Evolutionary conservation across 495 filamentous ascomycete species (phyloP), one percentile per base, ranked within the genome.

Genomic region (Elasticomyces elasticus): DNA sequence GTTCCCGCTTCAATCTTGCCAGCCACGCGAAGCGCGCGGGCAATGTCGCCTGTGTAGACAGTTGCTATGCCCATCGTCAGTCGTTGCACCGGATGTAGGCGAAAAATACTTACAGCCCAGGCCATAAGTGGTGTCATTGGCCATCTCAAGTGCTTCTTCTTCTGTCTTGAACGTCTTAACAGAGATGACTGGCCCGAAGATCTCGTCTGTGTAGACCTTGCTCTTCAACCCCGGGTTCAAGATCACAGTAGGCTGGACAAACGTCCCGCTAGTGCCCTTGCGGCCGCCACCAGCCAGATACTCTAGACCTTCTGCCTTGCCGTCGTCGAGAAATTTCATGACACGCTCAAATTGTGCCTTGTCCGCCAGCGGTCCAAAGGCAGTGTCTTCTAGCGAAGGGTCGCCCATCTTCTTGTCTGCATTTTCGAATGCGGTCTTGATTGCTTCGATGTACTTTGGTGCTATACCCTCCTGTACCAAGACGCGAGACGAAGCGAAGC

Each of bases 161-260:
- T 79, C 76, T 5, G 71, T 74, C 55, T 79, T 73, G 65, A 80
- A 80, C 6, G 67, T 67, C 52, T 65, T 69, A 15, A 80, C 49
- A 0, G 69, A 68, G 7, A 74, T 67, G 5, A 79, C 74, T 0
- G 76, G 76, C 0, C 76, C 76, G 55, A 80, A 79, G 26, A 78
- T 76, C 60, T 80, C 77, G 25, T 75, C 68, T 17, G 64, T 72
- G 60, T 69, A 70, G 28, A 78, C 70, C 40, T 72, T 65, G 15
- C 66, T 67, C 60, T 73, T 67, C 7, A 69, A 62, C 26, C 61
- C 58, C 10, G 71, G 69, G 40, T 72, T 71, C 1, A 72, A 58
- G 58, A 77, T 73, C n/a, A 78, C 63, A 3, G 74, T 73, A 7
- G 74, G 76, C 56, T 72, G 55, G 22, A 78, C 67, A 51, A 71